Percentiles rank a stretch among this genome's conserved stretches.
These are phyloP conservation scores for Diaporthe citrichinensis DNA, from an alignment of 2,329 filamentous ascomycete genomes.

Conservation along the genomic window DNA sequence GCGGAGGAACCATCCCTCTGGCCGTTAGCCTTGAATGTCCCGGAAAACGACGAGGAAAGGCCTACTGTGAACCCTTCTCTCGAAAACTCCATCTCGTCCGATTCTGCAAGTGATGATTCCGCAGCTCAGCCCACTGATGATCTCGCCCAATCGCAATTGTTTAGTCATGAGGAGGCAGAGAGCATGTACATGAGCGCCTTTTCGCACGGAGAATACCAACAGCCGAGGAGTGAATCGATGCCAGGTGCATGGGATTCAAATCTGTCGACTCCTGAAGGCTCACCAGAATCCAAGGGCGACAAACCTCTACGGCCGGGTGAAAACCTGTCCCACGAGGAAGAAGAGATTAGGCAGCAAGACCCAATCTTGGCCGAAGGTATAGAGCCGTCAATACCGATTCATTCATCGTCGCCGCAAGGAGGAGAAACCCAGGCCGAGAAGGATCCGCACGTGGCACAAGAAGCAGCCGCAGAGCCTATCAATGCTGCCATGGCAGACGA, in stretches of 20 bases:
- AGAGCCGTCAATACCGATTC: not conserved
- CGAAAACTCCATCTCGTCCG: constrained; percentile 45
- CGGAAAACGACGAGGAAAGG: not conserved
- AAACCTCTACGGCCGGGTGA: not conserved
- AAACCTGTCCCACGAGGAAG: too few relatives aligned
- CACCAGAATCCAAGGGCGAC: constrained; percentile 38
- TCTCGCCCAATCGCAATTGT: constrained; percentile 76
- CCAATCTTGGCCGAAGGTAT: not conserved
- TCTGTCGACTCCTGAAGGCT: constrained; percentile 42
- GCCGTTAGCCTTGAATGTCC: constrained; percentile 39
- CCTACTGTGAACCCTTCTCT: not conserved
- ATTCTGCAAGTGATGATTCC: constrained; percentile 48
- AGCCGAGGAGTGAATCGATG: constrained; percentile 54
- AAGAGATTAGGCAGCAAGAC: not conserved
- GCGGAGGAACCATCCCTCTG: constrained; percentile 50
- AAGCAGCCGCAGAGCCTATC: constrained; percentile 42
- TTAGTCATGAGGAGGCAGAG: constrained; percentile 84
- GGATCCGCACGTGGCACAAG: not conserved
- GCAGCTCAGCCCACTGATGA: constrained; percentile 59
- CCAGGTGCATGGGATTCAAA: constrained; percentile 67
- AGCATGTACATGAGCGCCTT: constrained; percentile 90
- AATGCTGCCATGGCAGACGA: constrained; percentile 54
- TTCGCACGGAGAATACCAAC: constrained; percentile 60
- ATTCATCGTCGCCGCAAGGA: not conserved
- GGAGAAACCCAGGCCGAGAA: not conserved